Evolutionary conservation across 129 eudicot genomes (phyloP).

Genomic region (Saposhnikovia divaricata): DNA sequence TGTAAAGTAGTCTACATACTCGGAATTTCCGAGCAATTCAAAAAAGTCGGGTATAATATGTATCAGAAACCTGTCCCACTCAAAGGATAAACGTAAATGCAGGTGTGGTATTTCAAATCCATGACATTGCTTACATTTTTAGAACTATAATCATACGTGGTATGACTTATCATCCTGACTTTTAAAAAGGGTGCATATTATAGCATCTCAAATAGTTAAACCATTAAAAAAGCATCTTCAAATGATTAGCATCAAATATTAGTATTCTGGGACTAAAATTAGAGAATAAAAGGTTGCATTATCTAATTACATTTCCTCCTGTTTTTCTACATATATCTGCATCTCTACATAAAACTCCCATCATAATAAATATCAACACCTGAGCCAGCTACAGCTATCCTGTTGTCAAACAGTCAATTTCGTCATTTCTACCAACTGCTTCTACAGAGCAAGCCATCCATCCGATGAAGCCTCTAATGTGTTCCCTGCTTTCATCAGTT

Average conservation of each 20-base stretch:
- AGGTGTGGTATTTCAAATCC: too few relatives aligned
- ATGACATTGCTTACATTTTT: too few relatives aligned
- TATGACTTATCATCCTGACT: too few relatives aligned
- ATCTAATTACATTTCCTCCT: background rate
- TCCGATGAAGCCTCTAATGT: background rate
- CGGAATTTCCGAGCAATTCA: too few relatives aligned
- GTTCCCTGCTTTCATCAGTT: background rate
- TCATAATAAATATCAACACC: background rate
- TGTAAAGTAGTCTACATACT: too few relatives aligned
- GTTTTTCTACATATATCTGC: background rate
- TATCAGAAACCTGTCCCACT: too few relatives aligned
- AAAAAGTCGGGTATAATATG: too few relatives aligned
- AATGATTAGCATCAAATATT: background rate
- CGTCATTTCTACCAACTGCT: background rate
- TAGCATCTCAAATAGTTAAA: background rate
- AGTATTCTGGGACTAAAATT: background rate
- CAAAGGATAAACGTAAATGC: too few relatives aligned
- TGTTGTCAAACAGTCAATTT: background rate
- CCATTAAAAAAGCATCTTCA: background rate
- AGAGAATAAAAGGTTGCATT: background rate
- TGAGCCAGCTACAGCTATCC: background rate
- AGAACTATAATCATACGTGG: too few relatives aligned
- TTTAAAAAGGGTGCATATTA: too few relatives aligned
- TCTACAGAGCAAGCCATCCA: background rate
- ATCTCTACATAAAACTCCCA: background rate